Percentiles rank a stretch among this genome's conserved stretches.
phyloP scores from a whole-genome alignment of 1,139 yeast species.

The Schizosaccharomyces versatilis region DNA sequence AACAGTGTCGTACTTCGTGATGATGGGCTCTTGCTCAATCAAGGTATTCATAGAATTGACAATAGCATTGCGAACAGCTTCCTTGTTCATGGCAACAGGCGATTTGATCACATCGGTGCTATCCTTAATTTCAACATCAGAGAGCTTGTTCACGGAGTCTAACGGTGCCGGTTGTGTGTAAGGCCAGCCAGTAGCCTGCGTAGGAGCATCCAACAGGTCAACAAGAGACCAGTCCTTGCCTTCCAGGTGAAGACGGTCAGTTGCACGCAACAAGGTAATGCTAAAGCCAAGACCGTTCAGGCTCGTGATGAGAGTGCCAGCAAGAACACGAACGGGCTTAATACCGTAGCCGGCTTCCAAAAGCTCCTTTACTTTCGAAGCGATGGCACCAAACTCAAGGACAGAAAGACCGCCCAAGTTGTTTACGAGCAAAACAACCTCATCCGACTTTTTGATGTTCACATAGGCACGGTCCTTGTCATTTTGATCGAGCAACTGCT shows the following conservation, averaged over 20 bases:
- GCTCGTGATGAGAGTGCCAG: conserved; percentile 30
- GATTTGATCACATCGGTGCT: background rate
- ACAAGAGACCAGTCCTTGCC: conserved; percentile 15
- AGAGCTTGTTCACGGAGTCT: background rate
- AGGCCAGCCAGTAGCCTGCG: conserved; percentile 25
- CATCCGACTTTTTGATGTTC: conserved; percentile 19
- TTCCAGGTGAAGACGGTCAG: conserved; percentile 12
- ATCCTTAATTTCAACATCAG: conserved; percentile 1
- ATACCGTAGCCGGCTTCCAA: conserved; percentile 23
- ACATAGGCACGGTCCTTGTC: conserved; percentile 25
- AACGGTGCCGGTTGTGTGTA: conserved; percentile 1
- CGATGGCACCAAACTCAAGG: conserved; percentile 24
- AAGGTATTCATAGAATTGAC: conserved; percentile 3
- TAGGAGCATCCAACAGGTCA: conserved; percentile 23
- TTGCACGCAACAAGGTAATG: conserved; percentile 25
- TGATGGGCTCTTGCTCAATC: conserved; percentile 44
- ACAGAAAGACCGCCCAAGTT: conserved; percentile 33
- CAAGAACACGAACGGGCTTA: conserved; percentile 24
- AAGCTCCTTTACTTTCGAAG: conserved; percentile 19
- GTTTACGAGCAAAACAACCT: conserved; percentile 27
- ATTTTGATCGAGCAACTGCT: conserved; percentile 16
- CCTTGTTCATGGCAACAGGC: conserved; percentile 2
- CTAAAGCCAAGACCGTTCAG: conserved; percentile 33
- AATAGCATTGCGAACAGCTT: conserved; percentile 1
- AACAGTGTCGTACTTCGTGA: conserved; percentile 63